Evolutionary conservation across 106 monocot species (phyloP).

Genomic region (Acorus calamus): DNA sequence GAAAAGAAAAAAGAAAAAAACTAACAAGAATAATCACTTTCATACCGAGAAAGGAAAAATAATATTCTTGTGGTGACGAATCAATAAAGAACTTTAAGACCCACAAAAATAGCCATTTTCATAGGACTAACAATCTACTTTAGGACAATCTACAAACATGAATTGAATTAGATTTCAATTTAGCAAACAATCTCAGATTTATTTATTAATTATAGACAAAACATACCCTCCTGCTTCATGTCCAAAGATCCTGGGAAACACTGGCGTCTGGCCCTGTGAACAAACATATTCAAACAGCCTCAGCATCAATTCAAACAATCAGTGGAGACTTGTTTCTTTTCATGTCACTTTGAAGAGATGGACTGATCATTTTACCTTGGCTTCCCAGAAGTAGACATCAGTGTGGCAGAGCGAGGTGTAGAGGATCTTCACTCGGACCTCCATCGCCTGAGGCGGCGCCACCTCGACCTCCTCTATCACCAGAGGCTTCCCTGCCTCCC

Average conservation of each 20-base stretch:
- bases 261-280: conserved; percentile 47
- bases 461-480: conserved; percentile 76
- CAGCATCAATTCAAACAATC: neutral
- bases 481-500: conserved; percentile 77
- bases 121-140: too few relatives aligned
- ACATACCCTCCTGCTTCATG: conserved; percentile 70
- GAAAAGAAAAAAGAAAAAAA: too few relatives aligned
- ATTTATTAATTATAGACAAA: neutral
- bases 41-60: too few relatives aligned
- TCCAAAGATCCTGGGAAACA: conserved; percentile 64
- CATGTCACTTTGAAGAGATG: too few relatives aligned
- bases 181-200: too few relatives aligned
- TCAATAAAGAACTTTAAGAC: too few relatives aligned
- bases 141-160: too few relatives aligned
- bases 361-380: conserved; percentile 32
- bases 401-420: conserved; percentile 70
- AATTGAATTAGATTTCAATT: too few relatives aligned
- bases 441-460: conserved; percentile 59
- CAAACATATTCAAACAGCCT: neutral
- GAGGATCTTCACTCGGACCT: conserved; percentile 65
- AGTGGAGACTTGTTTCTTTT: neutral
- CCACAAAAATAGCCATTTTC: too few relatives aligned
- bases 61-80: too few relatives aligned
- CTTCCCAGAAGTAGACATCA: conserved; percentile 84
- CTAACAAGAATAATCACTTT: too few relatives aligned